Conservation (phyloP, 208 protist genomes). For the Leptomonas pyrrhocoris region DNA sequence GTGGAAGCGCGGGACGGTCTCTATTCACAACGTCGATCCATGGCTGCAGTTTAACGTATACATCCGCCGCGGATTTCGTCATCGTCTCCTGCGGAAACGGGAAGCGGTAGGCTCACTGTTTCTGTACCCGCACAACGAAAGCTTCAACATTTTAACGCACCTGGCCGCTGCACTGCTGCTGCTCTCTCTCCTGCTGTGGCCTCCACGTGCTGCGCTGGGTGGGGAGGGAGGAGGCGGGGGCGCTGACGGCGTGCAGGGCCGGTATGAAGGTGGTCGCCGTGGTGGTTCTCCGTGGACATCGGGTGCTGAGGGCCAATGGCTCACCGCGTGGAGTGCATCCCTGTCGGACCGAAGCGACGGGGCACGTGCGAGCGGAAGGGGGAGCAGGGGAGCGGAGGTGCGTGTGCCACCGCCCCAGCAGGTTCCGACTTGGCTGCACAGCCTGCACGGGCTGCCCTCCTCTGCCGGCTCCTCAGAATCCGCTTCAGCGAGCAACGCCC, state of each 20-base stretch:
- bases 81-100: constrained; percentile 37
- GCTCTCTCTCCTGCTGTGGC: constrained; percentile 45
- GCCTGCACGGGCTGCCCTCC: constrained; percentile 3
- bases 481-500: neutral
- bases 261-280: constrained; percentile 4
- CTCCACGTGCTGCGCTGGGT: constrained; percentile 28
- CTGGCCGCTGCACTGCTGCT: constrained; percentile 41
- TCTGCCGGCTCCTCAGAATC: neutral
- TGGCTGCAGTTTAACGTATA: constrained; percentile 75
- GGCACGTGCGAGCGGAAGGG: no score
- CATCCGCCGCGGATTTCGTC: constrained; percentile 63
- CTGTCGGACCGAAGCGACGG: neutral
- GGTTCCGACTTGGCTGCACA: constrained; percentile 23
- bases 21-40: constrained; percentile 55
- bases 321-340: neutral
- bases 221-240: neutral
- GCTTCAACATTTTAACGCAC: constrained; percentile 61
- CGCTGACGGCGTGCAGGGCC: neutral
- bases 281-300: neutral
- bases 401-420: neutral
- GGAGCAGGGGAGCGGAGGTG: no score
- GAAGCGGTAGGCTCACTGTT: constrained; percentile 54
- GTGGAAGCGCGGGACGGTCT: constrained; percentile 37
- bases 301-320: neutral
- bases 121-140: constrained; percentile 67